These are phyloP conservation scores for Trametes gibbosa DNA, from an alignment of 768 basidiomycete species.

Conservation along the genomic window DNA sequence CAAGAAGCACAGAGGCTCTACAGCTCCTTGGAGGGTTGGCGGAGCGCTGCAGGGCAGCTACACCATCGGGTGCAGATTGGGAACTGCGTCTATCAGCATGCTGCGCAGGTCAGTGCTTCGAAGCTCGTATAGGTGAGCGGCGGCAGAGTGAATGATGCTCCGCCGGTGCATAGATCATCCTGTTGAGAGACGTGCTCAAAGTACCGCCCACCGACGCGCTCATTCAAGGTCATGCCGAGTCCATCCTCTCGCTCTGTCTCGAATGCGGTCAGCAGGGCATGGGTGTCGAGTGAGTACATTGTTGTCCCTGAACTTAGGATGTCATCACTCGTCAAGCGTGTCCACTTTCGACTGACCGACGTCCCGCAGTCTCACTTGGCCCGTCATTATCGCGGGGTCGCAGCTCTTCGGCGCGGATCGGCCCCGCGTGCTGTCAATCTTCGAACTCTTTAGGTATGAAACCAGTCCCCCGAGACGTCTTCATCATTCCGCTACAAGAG, in stretches of 20 bases:
- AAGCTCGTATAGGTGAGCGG: slow-evolving; percentile 10
- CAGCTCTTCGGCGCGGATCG: slow-evolving; percentile 27
- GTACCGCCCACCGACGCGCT: slow-evolving; percentile 27
- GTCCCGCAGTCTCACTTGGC: slow-evolving; percentile 29
- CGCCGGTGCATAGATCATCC: slow-evolving; percentile 29
- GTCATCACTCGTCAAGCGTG: slow-evolving; percentile 1
- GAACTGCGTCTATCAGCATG: slow-evolving; percentile 36
- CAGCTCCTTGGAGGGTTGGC: slow-evolving; percentile 27
- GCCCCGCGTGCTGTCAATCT: slow-evolving; percentile 26
- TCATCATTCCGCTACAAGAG: neutral
- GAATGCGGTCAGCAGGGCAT: slow-evolving; percentile 30
- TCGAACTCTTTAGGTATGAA: slow-evolving; percentile 33
- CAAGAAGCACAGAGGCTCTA: slow-evolving; percentile 26
- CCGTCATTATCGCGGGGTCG: slow-evolving; percentile 32
- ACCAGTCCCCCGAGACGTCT: slow-evolving; percentile 3
- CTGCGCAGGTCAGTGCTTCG: slow-evolving; percentile 32
- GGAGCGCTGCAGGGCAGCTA: slow-evolving; percentile 22
- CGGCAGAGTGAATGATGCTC: slow-evolving; percentile 12
- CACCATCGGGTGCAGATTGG: slow-evolving; percentile 32
- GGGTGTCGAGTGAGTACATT: slow-evolving; percentile 33
- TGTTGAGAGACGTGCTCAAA: slow-evolving; percentile 34
- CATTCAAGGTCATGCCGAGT: slow-evolving; percentile 29
- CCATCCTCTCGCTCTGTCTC: slow-evolving; percentile 29
- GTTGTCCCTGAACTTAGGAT: neutral
- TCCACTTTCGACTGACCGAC: slow-evolving; percentile 8